Conservation (phyloP, 2,329 filamentous ascomycete genomes). For the Aspergillus hortae region DNA sequence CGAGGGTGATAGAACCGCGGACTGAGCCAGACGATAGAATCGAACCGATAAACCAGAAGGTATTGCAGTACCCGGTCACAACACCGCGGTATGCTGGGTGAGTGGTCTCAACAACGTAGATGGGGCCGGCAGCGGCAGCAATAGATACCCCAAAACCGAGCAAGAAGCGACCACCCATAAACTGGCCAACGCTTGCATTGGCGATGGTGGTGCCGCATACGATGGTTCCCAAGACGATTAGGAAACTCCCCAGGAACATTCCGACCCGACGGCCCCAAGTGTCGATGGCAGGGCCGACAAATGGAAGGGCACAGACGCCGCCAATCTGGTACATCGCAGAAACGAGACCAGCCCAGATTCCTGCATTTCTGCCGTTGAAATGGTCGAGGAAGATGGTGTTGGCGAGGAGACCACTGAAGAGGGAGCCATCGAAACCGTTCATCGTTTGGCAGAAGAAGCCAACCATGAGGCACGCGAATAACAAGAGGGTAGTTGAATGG, state of each 20-base stretch:
- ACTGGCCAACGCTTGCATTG: conserved; percentile 38
- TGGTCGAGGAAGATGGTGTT: conserved; percentile 45
- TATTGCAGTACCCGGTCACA: conserved; percentile 58
- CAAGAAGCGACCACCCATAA: conserved; percentile 56
- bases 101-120: conserved; percentile 62
- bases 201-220: conserved; percentile 51
- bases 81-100: conserved; percentile 62
- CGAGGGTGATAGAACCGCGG: conserved; percentile 42
- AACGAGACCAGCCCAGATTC: conserved; percentile 44
- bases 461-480: not conserved
- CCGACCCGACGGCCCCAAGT: conserved; percentile 52
- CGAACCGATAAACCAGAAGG: conserved; percentile 47
- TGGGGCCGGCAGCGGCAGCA: conserved; percentile 57
- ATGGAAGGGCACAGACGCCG: conserved; percentile 43
- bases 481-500: not conserved
- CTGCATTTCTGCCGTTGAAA: conserved; percentile 40
- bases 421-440: conserved; percentile 46
- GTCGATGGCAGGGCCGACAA: conserved; percentile 46
- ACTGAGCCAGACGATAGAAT: conserved; percentile 56
- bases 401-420: conserved; percentile 52
- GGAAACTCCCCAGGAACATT: conserved; percentile 53
- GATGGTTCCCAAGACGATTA: conserved; percentile 22
- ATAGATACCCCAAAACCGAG: conserved; percentile 59
- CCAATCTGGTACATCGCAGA: conserved; percentile 50
- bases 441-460: conserved; percentile 2